Percentiles rank a stretch among this genome's conserved stretches.
phyloP scores from a whole-genome alignment of 768 basidiomycete species.

The Podaxis carcinomalis region DNA sequence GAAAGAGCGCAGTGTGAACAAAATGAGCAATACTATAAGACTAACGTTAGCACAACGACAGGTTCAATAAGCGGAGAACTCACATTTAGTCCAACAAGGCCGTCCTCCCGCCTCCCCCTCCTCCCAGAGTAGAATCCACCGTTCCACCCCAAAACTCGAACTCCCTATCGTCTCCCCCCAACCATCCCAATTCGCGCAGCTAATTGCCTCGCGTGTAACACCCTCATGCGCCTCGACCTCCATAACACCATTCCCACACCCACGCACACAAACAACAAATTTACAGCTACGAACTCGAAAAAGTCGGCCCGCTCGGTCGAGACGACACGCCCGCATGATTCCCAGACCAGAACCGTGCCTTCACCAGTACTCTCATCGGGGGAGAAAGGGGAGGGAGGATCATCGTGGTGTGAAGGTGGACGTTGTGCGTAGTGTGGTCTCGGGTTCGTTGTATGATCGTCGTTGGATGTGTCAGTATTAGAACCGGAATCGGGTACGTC shows the following conservation, averaged over 20 bases:
- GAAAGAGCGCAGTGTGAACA: neutral
- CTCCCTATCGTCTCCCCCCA: constrained; percentile 12
- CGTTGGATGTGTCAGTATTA: neutral
- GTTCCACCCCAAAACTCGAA: neutral
- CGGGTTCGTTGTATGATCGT: neutral
- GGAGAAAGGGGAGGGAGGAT: constrained; percentile 22
- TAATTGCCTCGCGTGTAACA: constrained; percentile 68
- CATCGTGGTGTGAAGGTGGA: constrained; percentile 15
- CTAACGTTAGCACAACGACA: neutral
- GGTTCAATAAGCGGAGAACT: neutral
- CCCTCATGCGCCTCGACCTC: constrained; percentile 44
- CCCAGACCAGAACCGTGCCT: constrained; percentile 81
- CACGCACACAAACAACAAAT: constrained; percentile 64
- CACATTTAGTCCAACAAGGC: neutral
- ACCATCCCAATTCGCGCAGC: constrained; percentile 82
- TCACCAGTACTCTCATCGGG: constrained; percentile 12
- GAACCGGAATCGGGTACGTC: constrained; percentile 12
- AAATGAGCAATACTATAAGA: neutral
- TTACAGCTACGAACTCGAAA: constrained; percentile 87
- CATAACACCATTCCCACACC: constrained; percentile 64
- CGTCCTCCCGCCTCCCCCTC: neutral
- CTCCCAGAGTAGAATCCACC: too few species aligned
- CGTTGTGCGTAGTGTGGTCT: constrained; percentile 3
- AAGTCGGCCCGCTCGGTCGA: constrained; percentile 79
- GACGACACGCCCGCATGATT: constrained; percentile 87